These are phyloP conservation scores for Clarireedia monteithiana DNA, from an alignment of 2,329 filamentous ascomycete genomes.

Conservation along the genomic window DNA sequence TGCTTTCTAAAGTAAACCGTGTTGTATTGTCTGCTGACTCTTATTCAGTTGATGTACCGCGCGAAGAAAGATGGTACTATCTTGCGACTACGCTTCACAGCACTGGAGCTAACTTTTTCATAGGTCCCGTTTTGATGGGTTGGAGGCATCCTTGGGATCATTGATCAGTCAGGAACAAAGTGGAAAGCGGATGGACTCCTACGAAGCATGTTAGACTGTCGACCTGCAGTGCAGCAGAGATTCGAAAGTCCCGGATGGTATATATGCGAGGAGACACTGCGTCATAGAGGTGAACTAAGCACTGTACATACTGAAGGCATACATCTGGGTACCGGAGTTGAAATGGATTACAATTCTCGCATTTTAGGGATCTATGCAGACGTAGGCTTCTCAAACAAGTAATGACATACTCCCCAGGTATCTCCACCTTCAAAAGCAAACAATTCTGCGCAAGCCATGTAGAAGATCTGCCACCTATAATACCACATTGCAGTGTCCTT, in stretches of 20 bases:
- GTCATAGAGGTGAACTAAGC: background rate
- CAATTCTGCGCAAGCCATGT: constrained; percentile 58
- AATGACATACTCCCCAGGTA: constrained; percentile 60
- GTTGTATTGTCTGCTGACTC: constrained; percentile 9
- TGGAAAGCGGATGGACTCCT: background rate
- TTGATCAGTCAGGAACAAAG: constrained; percentile 38
- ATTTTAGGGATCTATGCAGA: constrained; percentile 2
- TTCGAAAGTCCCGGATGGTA: no score
- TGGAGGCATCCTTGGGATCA: constrained; percentile 98
- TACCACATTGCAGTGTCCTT: constrained; percentile 54
- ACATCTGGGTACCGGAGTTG: constrained; percentile 9
- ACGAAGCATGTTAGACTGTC: background rate
- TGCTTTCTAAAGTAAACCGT: constrained; percentile 16
- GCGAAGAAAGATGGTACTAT: constrained; percentile 81
- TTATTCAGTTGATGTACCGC: constrained; percentile 80
- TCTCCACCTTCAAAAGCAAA: constrained; percentile 60
- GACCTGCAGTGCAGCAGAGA: background rate
- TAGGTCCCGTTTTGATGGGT: constrained; percentile 71
- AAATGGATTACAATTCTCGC: constrained; percentile 1
- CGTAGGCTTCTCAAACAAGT: constrained; percentile 53
- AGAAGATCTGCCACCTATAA: constrained; percentile 65
- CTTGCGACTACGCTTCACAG: background rate
- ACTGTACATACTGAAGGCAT: constrained; percentile 12
- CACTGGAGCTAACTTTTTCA: constrained; percentile 14
- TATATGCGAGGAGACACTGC: background rate